These are phyloP conservation scores for Aspergillus sp. DNA, from an alignment of 2,329 filamentous ascomycete genomes.

Conservation along the genomic window DNA sequence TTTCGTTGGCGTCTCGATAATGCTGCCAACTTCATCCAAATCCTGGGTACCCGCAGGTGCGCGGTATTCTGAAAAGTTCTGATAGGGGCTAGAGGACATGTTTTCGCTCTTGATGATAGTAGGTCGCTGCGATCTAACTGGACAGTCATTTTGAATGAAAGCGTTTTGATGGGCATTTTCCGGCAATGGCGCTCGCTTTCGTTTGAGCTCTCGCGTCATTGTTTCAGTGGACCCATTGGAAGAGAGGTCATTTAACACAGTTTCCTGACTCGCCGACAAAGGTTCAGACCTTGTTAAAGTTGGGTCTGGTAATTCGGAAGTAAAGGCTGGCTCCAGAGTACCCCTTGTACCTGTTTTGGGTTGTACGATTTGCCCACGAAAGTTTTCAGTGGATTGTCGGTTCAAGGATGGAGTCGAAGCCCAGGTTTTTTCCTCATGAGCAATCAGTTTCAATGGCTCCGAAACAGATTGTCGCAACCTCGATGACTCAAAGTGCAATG, in stretches of 20 bases:
- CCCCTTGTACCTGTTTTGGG: background rate
- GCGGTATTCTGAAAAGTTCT: slow-evolving; percentile 3
- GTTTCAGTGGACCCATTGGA: slow-evolving; percentile 2
- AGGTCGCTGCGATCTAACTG: slow-evolving; percentile 9
- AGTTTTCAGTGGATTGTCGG: background rate
- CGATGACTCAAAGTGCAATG: background rate
- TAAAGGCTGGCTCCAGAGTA: background rate
- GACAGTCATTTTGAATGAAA: background rate
- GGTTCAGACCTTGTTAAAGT: slow-evolving; percentile 12
- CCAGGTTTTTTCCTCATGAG: background rate
- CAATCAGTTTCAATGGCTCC: background rate
- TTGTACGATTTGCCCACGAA: background rate
- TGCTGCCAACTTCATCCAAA: slow-evolving; percentile 46
- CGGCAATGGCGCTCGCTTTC: slow-evolving; percentile 9
- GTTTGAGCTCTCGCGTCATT: slow-evolving; percentile 14
- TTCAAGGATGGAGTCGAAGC: no score
- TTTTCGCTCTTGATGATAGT: slow-evolving; percentile 31
- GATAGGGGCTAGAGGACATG: slow-evolving; percentile 27
- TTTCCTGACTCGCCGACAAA: slow-evolving; percentile 4
- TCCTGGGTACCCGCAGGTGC: slow-evolving; percentile 53
- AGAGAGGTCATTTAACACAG: background rate
- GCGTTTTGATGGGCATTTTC: background rate
- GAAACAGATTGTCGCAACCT: background rate
- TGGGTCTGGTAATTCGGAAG: slow-evolving; percentile 4
- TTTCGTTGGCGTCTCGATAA: slow-evolving; percentile 38